A percentile compares a stretch with the other conserved stretches of the same genome.
Conservation (phyloP, 108 stramenopile species). For the Skeletonema costatum region DNA sequence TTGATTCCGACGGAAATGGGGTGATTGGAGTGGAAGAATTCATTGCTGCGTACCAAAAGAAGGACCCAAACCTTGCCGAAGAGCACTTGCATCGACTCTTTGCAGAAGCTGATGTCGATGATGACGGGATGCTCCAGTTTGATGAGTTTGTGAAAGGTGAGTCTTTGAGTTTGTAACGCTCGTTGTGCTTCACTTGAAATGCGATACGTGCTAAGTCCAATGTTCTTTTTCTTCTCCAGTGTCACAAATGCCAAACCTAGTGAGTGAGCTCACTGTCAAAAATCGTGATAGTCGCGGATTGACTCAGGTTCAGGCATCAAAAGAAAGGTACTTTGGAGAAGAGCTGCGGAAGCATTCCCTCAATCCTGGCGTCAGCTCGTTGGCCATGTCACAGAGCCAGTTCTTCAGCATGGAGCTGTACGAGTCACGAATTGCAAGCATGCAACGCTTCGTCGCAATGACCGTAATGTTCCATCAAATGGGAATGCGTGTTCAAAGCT, state of each 20-base stretch:
- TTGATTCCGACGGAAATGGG: conserved; percentile 38
- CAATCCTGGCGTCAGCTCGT: conserved; percentile 26
- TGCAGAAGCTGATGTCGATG: conserved; percentile 48
- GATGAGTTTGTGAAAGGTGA: conserved; percentile 43
- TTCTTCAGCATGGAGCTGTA: conserved; percentile 55
- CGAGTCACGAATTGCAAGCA: conserved; percentile 54
- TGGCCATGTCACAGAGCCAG: conserved; percentile 44
- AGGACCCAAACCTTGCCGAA: conserved; percentile 21
- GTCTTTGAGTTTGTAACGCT: not conserved
- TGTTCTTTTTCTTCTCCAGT: not conserved
- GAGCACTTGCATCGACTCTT: conserved; percentile 39
- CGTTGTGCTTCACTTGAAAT: not conserved
- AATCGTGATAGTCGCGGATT: conserved; percentile 42
- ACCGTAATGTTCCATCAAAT: conserved; percentile 67
- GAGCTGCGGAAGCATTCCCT: conserved; percentile 26
- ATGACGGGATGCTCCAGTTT: conserved; percentile 44
- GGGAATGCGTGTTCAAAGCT: conserved; percentile 46
- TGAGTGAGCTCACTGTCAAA: conserved; percentile 37
- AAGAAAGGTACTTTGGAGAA: conserved; percentile 52
- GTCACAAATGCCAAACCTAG: conserved; percentile 37
- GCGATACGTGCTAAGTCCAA: not conserved
- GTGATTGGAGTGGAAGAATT: conserved; percentile 37
- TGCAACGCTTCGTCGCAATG: conserved; percentile 59
- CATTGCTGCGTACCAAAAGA: conserved; percentile 46
- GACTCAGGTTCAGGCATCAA: conserved; percentile 40